Percentiles rank a stretch among this genome's conserved stretches.
Conservation (phyloP, 169 alveolate genomes). For the Amoebophrya sp. region DNA sequence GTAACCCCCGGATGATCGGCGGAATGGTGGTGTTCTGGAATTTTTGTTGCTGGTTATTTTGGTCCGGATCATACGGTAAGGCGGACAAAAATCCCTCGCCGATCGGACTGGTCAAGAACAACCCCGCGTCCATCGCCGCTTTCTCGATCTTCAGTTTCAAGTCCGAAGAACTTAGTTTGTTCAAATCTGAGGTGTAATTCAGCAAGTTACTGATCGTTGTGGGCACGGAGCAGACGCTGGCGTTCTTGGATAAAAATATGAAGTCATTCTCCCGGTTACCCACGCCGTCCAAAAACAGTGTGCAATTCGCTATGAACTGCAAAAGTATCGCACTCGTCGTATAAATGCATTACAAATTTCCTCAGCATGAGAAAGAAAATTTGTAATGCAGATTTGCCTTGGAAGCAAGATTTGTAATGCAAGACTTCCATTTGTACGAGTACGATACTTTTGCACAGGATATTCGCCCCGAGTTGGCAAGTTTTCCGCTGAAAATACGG, state of each 20-base stretch:
- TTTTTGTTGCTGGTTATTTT: background rate
- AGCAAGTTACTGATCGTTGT: background rate
- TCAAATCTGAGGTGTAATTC: background rate
- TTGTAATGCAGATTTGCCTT: no score
- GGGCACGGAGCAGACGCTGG: background rate
- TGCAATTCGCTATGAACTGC: no score
- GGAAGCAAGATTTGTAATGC: no score
- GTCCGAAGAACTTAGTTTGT: background rate
- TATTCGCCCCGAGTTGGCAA: background rate
- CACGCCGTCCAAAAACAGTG: background rate
- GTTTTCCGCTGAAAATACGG: background rate
- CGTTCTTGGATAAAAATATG: background rate
- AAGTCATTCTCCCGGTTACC: background rate
- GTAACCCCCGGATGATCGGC: background rate
- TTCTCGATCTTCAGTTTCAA: background rate
- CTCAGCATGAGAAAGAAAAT: no score
- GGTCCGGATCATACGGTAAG: no score
- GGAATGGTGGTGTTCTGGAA: background rate
- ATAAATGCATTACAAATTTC: no score
- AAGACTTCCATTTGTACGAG: no score
- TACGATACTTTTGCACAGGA: no score
- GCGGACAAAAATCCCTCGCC: constrained; percentile 5
- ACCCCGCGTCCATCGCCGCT: background rate
- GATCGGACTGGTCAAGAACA: background rate
- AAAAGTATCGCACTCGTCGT: no score